Conservation (phyloP, 495 filamentous ascomycete genomes). For the Cercophora sp. region DNA sequence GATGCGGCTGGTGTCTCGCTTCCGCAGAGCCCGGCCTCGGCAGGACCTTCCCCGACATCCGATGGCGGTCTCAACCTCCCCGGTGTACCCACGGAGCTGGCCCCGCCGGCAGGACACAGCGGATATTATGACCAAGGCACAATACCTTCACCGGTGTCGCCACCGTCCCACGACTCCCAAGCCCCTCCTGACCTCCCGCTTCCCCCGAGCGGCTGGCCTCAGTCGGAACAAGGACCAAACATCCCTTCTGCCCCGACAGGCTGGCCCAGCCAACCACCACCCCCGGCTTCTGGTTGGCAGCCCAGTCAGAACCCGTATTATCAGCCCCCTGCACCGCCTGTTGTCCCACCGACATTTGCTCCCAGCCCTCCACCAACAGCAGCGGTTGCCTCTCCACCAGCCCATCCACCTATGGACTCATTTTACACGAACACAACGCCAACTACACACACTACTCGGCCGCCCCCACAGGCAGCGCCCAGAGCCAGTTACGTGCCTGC, state of each 20-base stretch:
- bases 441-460: slow-evolving; percentile 13
- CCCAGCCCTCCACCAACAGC: slow-evolving; percentile 21
- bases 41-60: slow-evolving; percentile 39
- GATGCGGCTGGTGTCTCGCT: slow-evolving; percentile 33
- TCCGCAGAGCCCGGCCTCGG: slow-evolving; percentile 35
- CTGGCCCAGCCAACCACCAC: slow-evolving; percentile 17
- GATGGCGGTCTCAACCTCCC: slow-evolving; percentile 29
- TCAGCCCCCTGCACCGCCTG: slow-evolving; percentile 15
- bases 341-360: slow-evolving; percentile 28
- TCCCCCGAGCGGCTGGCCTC: slow-evolving; percentile 16
- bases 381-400: slow-evolving; percentile 27
- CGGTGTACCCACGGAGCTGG: slow-evolving; percentile 29
- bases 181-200: slow-evolving; percentile 18
- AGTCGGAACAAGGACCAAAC: slow-evolving; percentile 18
- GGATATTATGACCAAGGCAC: slow-evolving; percentile 23
- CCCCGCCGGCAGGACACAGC: slow-evolving; percentile 20
- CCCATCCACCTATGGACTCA: slow-evolving; percentile 20
- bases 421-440: slow-evolving; percentile 21
- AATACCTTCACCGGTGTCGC: slow-evolving; percentile 22
- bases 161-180: slow-evolving; percentile 18
- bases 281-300: slow-evolving; percentile 10
- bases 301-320: slow-evolving; percentile 8
- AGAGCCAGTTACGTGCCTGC: slow-evolving; percentile 12
- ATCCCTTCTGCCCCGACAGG: slow-evolving; percentile 20
- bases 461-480: slow-evolving; percentile 6